Conservation (phyloP, 305 asterid genomes). For the Lippia alba region DNA sequence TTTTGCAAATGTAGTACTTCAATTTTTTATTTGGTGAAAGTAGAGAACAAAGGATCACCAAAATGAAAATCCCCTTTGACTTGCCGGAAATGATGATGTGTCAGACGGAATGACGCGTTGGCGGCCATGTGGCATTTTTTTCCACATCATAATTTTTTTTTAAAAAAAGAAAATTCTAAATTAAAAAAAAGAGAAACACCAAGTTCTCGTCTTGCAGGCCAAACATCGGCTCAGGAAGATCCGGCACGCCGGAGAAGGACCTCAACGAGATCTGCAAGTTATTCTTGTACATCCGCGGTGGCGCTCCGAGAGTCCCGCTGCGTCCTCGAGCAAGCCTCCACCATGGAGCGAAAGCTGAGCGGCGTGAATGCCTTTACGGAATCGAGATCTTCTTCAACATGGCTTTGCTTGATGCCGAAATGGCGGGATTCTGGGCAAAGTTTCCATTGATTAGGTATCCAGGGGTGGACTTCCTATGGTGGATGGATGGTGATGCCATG, state of each 20-base stretch:
- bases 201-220: slow-evolving; percentile 56
- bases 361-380: slow-evolving; percentile 52
- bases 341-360: slow-evolving; percentile 13
- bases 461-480: slow-evolving; percentile 63
- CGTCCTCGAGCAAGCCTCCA: slow-evolving; percentile 40
- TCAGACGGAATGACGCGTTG: too few relatives aligned
- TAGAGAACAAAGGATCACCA: too few relatives aligned
- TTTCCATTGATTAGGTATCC: slow-evolving; percentile 61
- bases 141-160: too few relatives aligned
- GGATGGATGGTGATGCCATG: slow-evolving; percentile 71
- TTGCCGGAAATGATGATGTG: too few relatives aligned
- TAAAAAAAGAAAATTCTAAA: too few relatives aligned
- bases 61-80: too few relatives aligned
- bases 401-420: slow-evolving; percentile 64
- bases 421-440: slow-evolving; percentile 67
- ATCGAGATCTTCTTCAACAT: slow-evolving; percentile 57
- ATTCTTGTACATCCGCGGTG: slow-evolving; percentile 51
- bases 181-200: too few relatives aligned
- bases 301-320: slow-evolving; percentile 57
- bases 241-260: slow-evolving; percentile 65
- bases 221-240: slow-evolving; percentile 60
- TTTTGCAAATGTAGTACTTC: too few relatives aligned
- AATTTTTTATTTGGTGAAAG: too few relatives aligned
- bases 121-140: too few relatives aligned
- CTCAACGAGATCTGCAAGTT: slow-evolving; percentile 57